These are phyloP conservation scores for Penicillium chermesinum DNA, from an alignment of 495 filamentous ascomycete genomes.

Conservation along the genomic window DNA sequence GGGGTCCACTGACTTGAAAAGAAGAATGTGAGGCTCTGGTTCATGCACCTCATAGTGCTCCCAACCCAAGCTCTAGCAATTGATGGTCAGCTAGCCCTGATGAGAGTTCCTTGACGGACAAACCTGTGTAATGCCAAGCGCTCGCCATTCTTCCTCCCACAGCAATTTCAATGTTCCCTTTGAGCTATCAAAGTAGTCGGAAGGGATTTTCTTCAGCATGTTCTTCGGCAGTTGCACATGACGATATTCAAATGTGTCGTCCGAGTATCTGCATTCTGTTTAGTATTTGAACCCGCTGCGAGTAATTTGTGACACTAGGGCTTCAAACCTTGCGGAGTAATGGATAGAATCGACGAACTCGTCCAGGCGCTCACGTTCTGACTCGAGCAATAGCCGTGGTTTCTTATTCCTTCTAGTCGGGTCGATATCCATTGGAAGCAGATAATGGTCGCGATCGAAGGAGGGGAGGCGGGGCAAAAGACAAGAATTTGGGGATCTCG, in stretches of 20 bases:
- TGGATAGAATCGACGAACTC: slow-evolving; percentile 91
- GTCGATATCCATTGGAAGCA: slow-evolving; percentile 62
- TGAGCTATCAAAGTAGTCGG: slow-evolving; percentile 86
- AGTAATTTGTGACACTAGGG: neutral
- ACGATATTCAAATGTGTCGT: slow-evolving; percentile 84
- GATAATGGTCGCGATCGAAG: neutral
- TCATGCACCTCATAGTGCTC: slow-evolving; percentile 99
- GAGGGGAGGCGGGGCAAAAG: neutral
- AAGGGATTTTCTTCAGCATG: slow-evolving; percentile 94
- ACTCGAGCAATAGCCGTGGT: slow-evolving; percentile 73
- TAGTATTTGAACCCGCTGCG: slow-evolving; percentile 2
- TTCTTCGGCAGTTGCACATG: slow-evolving; percentile 96
- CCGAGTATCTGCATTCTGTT: slow-evolving; percentile 63
- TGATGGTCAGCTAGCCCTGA: neutral
- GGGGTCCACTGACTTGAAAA: slow-evolving; percentile 78
- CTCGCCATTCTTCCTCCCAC: slow-evolving; percentile 98
- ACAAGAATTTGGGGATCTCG: neutral
- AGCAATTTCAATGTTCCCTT: slow-evolving; percentile 93
- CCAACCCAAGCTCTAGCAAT: slow-evolving; percentile 83
- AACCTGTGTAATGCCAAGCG: slow-evolving; percentile 93
- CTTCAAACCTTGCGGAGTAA: slow-evolving; percentile 81
- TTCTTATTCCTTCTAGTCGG: slow-evolving; percentile 73
- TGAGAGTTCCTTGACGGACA: slow-evolving; percentile 3
- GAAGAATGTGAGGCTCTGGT: slow-evolving; percentile 93
- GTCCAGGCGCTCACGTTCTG: slow-evolving; percentile 74